phyloP scores from a whole-genome alignment of 768 basidiomycete species.

The Floccularia luteovirens region DNA sequence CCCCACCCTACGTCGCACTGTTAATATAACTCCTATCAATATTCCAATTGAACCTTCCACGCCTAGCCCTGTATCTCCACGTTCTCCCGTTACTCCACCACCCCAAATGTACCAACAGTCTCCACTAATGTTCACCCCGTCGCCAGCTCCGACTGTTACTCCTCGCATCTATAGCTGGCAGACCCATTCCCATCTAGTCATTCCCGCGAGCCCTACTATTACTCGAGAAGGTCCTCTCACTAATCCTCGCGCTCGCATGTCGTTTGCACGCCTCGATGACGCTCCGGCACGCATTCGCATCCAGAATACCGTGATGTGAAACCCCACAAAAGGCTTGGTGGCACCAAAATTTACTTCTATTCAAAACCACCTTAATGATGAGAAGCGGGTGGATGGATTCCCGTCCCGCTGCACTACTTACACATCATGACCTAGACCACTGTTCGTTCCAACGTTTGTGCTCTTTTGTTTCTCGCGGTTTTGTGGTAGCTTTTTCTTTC shows the following conservation, averaged over 20 bases:
- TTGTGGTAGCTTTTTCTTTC: constrained; percentile 1
- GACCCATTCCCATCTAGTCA: constrained; percentile 17
- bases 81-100: constrained; percentile 17
- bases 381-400: background rate
- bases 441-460: constrained; percentile 1
- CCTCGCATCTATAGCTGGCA: constrained; percentile 54
- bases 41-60: constrained; percentile 21
- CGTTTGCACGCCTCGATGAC: constrained; percentile 43
- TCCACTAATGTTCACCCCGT: constrained; percentile 36
- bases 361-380: constrained; percentile 5
- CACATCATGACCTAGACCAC: background rate
- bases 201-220: constrained; percentile 25
- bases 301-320: constrained; percentile 29
- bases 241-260: constrained; percentile 52
- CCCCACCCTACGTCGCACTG: constrained; percentile 19
- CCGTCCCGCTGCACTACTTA: background rate
- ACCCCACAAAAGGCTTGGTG: background rate
- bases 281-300: constrained; percentile 36
- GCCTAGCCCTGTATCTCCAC: constrained; percentile 18
- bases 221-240: constrained; percentile 39
- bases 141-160: constrained; percentile 47
- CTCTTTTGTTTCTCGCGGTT: constrained; percentile 3
- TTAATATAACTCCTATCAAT: constrained; percentile 27
- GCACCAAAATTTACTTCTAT: background rate
- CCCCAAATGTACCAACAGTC: constrained; percentile 12